Conservation (phyloP, 176 grass and related monocot species). For the Alopecurus myosuroides region DNA sequence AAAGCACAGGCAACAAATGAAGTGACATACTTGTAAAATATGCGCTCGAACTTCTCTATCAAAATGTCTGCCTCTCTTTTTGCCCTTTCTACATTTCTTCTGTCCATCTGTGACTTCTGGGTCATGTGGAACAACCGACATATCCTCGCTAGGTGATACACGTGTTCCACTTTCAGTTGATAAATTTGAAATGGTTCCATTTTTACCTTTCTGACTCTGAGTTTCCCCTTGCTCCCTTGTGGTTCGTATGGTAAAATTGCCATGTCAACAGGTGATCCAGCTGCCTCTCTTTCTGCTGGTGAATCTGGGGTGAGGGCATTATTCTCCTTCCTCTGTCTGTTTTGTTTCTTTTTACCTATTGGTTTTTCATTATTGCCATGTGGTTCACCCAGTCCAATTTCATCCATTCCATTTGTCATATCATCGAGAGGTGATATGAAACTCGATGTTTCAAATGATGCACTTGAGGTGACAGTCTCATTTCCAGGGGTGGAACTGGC, state of each 20-base stretch:
- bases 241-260: not conserved
- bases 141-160: conserved; percentile 29
- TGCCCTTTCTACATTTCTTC: conserved; percentile 34
- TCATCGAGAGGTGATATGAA: conserved; percentile 13
- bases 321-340: conserved; percentile 33
- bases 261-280: conserved; percentile 12
- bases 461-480: conserved; percentile 14
- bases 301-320: conserved; percentile 8
- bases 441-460: conserved; percentile 29
- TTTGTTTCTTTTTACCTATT: conserved; percentile 20
- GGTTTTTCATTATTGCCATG: conserved; percentile 15
- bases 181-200: conserved; percentile 33
- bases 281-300: conserved; percentile 8
- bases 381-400: conserved; percentile 7
- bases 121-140: conserved; percentile 39
- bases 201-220: not conserved
- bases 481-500: not conserved
- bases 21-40: conserved; percentile 58
- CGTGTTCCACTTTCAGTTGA: not conserved
- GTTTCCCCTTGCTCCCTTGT: conserved; percentile 3
- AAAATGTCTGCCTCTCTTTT: conserved; percentile 90
- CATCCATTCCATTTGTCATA: not conserved
- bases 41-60: conserved; percentile 81
- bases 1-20: conserved; percentile 3
- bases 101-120: conserved; percentile 17